These are phyloP conservation scores for Chlamydomonas eustigma DNA, from an alignment of 139 green algal species.

Conservation along the genomic window DNA sequence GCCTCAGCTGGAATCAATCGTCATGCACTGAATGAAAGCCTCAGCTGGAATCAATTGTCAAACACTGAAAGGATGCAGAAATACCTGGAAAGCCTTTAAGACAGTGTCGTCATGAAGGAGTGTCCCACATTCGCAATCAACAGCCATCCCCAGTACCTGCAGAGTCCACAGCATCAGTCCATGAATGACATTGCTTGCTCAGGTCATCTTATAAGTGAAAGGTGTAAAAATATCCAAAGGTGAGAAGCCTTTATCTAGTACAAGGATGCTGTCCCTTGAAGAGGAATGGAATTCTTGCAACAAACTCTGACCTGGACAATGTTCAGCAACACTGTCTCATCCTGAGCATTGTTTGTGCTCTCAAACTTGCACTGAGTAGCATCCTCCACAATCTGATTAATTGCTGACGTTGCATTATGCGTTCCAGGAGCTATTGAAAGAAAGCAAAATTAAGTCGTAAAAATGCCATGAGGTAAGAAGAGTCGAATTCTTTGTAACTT, in stretches of 20 bases:
- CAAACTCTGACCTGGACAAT: slow-evolving; percentile 95
- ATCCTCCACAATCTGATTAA: slow-evolving; percentile 82
- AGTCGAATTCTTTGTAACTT: not conserved
- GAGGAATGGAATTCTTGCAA: too few relatives aligned
- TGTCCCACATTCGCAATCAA: slow-evolving; percentile 45
- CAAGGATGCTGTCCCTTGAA: too few relatives aligned
- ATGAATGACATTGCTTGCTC: too few relatives aligned
- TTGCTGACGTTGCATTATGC: slow-evolving; percentile 51
- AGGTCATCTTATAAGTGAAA: too few relatives aligned
- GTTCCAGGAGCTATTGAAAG: slow-evolving; percentile 40
- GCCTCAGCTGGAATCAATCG: too few relatives aligned
- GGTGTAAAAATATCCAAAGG: too few relatives aligned
- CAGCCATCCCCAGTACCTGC: slow-evolving; percentile 58
- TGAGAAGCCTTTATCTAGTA: too few relatives aligned
- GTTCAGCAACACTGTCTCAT: slow-evolving; percentile 92
- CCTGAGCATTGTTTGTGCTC: slow-evolving; percentile 75
- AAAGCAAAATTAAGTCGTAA: too few relatives aligned
- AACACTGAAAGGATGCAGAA: too few relatives aligned
- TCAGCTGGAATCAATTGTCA: too few relatives aligned
- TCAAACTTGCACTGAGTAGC: slow-evolving; percentile 94
- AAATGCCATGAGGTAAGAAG: too few relatives aligned
- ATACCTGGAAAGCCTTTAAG: slow-evolving; percentile 49
- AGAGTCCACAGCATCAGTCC: not conserved
- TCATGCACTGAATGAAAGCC: too few relatives aligned
- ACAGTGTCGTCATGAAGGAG: slow-evolving; percentile 48